A percentile compares a stretch with the other conserved stretches of the same genome.
Conservation (phyloP, 148 eudicot species). For the Chenopodium formosanum region DNA sequence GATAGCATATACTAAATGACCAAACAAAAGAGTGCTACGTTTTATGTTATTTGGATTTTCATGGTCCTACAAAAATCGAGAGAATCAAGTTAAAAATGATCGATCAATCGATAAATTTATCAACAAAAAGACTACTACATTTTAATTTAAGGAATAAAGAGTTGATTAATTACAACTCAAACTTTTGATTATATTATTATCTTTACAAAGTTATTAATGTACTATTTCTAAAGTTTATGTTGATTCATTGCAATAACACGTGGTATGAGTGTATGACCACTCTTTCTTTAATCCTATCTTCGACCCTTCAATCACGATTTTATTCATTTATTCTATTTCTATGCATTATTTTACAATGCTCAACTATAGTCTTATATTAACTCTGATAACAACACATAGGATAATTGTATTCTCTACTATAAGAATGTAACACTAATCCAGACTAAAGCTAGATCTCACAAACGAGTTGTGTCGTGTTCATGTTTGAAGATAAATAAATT, state of each 20-base stretch:
- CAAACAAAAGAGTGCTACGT: constrained; percentile 1
- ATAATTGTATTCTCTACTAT: too few relatives aligned
- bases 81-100: constrained; percentile 13
- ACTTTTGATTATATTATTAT: constrained; percentile 6
- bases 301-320: too few relatives aligned
- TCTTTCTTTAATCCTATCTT: background rate
- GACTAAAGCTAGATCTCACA: too few relatives aligned
- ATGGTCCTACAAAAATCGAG: constrained; percentile 10
- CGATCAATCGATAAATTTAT: too few relatives aligned
- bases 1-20: background rate
- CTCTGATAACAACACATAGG: too few relatives aligned
- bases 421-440: too few relatives aligned
- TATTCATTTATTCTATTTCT: too few relatives aligned
- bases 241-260: background rate
- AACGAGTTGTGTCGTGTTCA: too few relatives aligned
- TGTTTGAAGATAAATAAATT: too few relatives aligned
- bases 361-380: too few relatives aligned
- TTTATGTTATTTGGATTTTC: constrained; percentile 17
- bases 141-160: constrained; percentile 25
- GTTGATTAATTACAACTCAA: constrained; percentile 17
- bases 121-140: background rate
- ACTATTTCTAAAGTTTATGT: background rate
- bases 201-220: constrained; percentile 8
- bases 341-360: too few relatives aligned
- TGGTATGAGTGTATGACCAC: background rate